Conservation (phyloP, 202 grass and related monocot species). For the Setaria viridis region DNA sequence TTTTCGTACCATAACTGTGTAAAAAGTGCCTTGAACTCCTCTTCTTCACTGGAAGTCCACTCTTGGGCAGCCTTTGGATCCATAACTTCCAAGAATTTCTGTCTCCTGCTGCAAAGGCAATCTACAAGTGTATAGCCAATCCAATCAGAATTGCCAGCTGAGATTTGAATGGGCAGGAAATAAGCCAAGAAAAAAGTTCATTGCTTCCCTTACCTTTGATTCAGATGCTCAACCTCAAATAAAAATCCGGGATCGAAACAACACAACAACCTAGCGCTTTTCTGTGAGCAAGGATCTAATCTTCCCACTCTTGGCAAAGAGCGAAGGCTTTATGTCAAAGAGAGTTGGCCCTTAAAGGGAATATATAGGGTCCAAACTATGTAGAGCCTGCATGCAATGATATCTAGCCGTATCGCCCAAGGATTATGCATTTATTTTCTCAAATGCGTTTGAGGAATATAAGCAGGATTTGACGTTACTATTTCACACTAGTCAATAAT, state of each 20-base stretch:
- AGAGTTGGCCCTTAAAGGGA: not conserved
- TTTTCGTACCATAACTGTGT: constrained; percentile 20
- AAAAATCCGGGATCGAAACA: not conserved
- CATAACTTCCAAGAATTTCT: constrained; percentile 22
- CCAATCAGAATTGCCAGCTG: not conserved
- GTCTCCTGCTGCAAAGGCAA: not conserved
- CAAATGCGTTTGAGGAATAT: not conserved
- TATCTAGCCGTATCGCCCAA: not conserved
- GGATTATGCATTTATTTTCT: constrained; percentile 23
- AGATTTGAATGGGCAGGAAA: not conserved
- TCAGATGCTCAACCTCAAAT: not conserved
- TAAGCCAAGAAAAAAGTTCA: not conserved
- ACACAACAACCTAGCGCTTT: not conserved
- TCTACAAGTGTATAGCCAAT: not conserved
- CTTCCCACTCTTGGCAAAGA: not conserved
- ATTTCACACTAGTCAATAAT: not conserved
- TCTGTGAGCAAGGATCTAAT: not conserved
- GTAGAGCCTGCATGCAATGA: not conserved
- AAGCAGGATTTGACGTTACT: not conserved
- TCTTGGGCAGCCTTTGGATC: constrained; percentile 25
- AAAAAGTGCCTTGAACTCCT: constrained; percentile 43
- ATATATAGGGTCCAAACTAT: constrained; percentile 16
- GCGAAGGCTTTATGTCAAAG: not conserved
- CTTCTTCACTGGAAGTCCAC: constrained; percentile 45
- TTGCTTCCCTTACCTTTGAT: not conserved